Evolutionary conservation across 306 rosid species (phyloP).

Genomic region (Geum urbanum): DNA sequence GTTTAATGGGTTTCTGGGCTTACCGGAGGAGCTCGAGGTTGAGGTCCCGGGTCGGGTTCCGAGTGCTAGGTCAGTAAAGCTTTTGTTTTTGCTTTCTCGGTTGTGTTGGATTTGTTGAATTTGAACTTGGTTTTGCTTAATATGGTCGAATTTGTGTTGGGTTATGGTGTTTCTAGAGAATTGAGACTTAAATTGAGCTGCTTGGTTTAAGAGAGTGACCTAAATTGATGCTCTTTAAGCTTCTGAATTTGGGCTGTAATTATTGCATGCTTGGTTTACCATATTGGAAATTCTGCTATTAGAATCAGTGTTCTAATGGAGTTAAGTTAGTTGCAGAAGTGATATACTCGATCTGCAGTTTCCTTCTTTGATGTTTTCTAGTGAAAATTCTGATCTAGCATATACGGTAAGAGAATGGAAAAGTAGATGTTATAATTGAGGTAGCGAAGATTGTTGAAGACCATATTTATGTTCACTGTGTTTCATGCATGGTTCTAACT

Average conservation of each 20-base stretch:
- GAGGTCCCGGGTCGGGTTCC: slow-evolving; percentile 90
- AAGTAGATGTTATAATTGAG: slow-evolving; percentile 2
- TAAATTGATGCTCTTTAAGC: slow-evolving; percentile 14
- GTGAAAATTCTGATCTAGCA: not conserved
- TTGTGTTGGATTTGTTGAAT: slow-evolving; percentile 7
- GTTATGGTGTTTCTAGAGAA: slow-evolving; percentile 5
- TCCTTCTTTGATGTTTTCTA: too few species aligned
- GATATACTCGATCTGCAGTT: not conserved
- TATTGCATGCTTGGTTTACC: not conserved
- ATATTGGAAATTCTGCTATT: not conserved
- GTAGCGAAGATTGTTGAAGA: not conserved
- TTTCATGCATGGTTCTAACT: slow-evolving; percentile 29
- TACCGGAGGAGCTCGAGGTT: slow-evolving; percentile 72
- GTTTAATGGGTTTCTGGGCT: slow-evolving; percentile 89
- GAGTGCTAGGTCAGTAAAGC: slow-evolving; percentile 67
- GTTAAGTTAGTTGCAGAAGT: not conserved
- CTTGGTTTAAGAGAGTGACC: slow-evolving; percentile 3
- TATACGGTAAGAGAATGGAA: not conserved
- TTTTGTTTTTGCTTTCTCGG: not conserved
- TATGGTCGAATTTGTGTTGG: not conserved
- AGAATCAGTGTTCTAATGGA: not conserved
- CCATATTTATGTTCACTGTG: not conserved
- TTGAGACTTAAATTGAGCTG: slow-evolving; percentile 15
- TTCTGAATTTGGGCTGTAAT: not conserved
- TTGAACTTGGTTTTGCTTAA: slow-evolving; percentile 27